Evolutionary conservation across 2,329 filamentous ascomycete genomes (phyloP), one percentile per base, ranked within the genome.

Genomic region (Dothistroma septosporum): DNA sequence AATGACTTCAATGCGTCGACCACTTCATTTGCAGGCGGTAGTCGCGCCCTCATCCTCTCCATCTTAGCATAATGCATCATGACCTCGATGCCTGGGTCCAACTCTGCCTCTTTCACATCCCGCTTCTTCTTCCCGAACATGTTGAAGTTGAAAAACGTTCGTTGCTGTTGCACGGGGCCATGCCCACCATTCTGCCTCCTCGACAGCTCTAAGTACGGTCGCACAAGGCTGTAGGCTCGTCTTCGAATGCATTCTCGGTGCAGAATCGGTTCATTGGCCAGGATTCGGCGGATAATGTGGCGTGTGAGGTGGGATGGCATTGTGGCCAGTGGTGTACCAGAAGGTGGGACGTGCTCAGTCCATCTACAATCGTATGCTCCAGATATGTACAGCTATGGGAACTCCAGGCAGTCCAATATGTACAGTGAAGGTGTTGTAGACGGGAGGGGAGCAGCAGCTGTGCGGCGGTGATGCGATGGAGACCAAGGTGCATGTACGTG

Each of bases 51-150:
- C 59, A 89, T 82, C 55, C 83, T 80, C 66, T 87, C 77, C 62
- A 85, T 83, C 66, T 84, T 84, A 56, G 83, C 79, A 73, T 91
- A 83, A 61, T 89, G 83, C 68, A 89, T 83, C 77, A 96, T 84
- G 16, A 82, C 83, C 65, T 86, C 85, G 69, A 92, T 84, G 57
- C 91, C 92, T 0, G 85, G 88, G 69, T 86, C 89, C 62, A 87
- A 78, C 68, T 86, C 82, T 55, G 86, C 80, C 22, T 85, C 80
- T 72, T 85, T 87, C 48, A 86, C 75, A 59, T 83, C 78, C 61
- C 73, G 73, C 58, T 84, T 80, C 19, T 85, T 82, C 3, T 84
- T 77, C 68, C 86, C 85, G 64, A 89, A 74, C 59, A 72, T 65
- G 57, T 61, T 83, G 52, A 91, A 77, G 28, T 82, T 81, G 68